These are phyloP conservation scores for Cadophora luteo-olivacea DNA, from an alignment of 2,329 filamentous ascomycete genomes.

Conservation along the genomic window DNA sequence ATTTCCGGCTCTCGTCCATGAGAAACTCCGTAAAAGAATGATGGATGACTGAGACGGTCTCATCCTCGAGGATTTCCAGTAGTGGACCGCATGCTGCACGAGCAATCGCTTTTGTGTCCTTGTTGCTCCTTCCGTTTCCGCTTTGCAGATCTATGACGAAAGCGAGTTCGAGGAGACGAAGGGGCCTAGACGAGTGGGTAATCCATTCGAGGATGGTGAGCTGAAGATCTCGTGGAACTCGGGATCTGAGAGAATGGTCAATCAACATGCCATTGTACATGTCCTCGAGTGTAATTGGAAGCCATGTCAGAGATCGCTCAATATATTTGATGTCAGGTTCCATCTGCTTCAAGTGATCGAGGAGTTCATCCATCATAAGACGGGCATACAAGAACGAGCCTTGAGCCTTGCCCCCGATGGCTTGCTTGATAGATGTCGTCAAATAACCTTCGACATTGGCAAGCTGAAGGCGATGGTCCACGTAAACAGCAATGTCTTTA, in stretches of 20 bases:
- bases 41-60: conserved; percentile 53
- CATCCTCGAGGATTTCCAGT: conserved; percentile 53
- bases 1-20: conserved; percentile 34
- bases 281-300: conserved; percentile 42
- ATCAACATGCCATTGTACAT: conserved; percentile 50
- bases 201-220: conserved; percentile 49
- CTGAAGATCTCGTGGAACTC: conserved; percentile 45
- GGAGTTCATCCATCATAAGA: conserved; percentile 38
- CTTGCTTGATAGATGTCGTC: conserved; percentile 16
- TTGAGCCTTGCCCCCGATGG: conserved; percentile 47
- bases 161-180: conserved; percentile 52
- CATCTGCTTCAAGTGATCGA: conserved; percentile 26
- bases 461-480: conserved; percentile 24
- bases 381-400: conserved; percentile 38
- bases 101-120: conserved; percentile 46
- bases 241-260: conserved; percentile 47
- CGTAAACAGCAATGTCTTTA: conserved; percentile 43
- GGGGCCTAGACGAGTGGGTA: conserved; percentile 50
- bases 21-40: conserved; percentile 57
- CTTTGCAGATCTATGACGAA: conserved; percentile 35
- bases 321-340: conserved; percentile 24
- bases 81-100: conserved; percentile 49
- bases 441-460: conserved; percentile 18
- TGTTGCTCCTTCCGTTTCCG: conserved; percentile 8
- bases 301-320: conserved; percentile 42